Percentiles rank a stretch among this genome's conserved stretches.
phyloP scores from a whole-genome alignment of 2,329 filamentous ascomycete genomes.

The Alternaria consortialis region DNA sequence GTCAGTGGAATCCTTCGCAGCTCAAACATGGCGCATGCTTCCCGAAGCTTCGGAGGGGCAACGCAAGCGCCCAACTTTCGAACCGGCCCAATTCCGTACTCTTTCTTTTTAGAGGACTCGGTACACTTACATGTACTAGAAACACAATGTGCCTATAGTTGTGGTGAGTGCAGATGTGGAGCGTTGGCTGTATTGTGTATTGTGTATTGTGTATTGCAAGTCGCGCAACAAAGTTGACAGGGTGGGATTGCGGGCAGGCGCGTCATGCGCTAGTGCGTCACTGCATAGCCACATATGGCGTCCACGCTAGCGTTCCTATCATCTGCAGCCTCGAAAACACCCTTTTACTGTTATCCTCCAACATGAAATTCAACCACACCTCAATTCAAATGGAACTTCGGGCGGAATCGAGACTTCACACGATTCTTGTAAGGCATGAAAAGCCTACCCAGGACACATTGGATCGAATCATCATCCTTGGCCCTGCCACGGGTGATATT shows the following conservation, averaged over 20 bases:
- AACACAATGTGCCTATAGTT: neutral
- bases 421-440: too few relatives aligned
- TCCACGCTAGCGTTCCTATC: too few relatives aligned
- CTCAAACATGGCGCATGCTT: slow-evolving; percentile 13
- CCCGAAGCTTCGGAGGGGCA: slow-evolving; percentile 24
- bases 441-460: too few relatives aligned
- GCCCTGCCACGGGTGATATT: neutral
- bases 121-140: neutral
- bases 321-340: too few relatives aligned
- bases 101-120: neutral
- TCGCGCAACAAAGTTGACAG: slow-evolving; percentile 14
- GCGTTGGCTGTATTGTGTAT: neutral
- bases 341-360: too few relatives aligned
- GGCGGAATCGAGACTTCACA: too few relatives aligned
- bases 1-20: slow-evolving; percentile 1
- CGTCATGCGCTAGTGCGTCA: slow-evolving; percentile 24
- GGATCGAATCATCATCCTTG: too few relatives aligned
- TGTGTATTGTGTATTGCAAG: neutral
- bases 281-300: slow-evolving; percentile 9
- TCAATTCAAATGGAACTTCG: too few relatives aligned
- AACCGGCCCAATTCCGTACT: neutral
- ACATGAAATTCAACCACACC: too few relatives aligned
- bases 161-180: neutral
- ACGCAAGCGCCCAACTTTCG: neutral
- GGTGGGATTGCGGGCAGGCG: slow-evolving; percentile 4